Base-by-base conservation (phyloP, 2,329 filamentous ascomycete species). In the Trichoderma sp. region DNA sequence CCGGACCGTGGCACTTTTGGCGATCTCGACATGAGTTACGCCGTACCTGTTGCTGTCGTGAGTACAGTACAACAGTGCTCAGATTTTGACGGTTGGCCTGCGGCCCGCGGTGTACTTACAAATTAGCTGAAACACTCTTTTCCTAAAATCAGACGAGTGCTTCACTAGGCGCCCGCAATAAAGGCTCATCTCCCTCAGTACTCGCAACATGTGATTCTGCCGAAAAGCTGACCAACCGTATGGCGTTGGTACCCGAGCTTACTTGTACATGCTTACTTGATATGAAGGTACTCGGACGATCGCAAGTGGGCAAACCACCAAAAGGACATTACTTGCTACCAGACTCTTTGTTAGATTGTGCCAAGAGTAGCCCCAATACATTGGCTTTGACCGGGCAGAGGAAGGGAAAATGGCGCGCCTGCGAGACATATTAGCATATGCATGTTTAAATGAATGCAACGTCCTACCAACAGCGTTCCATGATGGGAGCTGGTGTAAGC, bases 1-100 rank as follows among this genome's bases (percentile, higher is more conserved):
- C 51, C 63, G 63, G 39, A 21, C 54, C 63, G 54, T 54, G 63
- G 54, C 54, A 51, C 54, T 66, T 66, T 66, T 58, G 61, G 37
- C 37, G 54, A 39, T 59, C 28, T 56, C 30, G 46, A 58, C 39
- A 34, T 21, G 54, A 49, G 54, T 21, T 58, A 16, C 34, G 30
- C 30, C 55, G 55, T 26, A 18, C 32, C 30, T n/a, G 32, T 7
- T 24, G 34, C 10, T 21, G 30, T n/a, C 39, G 3, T 43, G 39
- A 43, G 39, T 18, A 8, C 39, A 43, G n/a, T n/a, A 18, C 39
- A n/a, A 18, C 10, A n/a, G 39, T 18, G 7, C 30, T 26, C 55
- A 37, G 37, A n/a, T 34, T 34, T 37, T 39, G 21, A 32, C 30
- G 21, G 37, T 39, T 49, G 46, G 21, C 46, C 46, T 49, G 11